Evolutionary conservation across 148 eudicot species (phyloP), one percentile per base, ranked within the genome.

Genomic region (Spergularia bocconei): DNA sequence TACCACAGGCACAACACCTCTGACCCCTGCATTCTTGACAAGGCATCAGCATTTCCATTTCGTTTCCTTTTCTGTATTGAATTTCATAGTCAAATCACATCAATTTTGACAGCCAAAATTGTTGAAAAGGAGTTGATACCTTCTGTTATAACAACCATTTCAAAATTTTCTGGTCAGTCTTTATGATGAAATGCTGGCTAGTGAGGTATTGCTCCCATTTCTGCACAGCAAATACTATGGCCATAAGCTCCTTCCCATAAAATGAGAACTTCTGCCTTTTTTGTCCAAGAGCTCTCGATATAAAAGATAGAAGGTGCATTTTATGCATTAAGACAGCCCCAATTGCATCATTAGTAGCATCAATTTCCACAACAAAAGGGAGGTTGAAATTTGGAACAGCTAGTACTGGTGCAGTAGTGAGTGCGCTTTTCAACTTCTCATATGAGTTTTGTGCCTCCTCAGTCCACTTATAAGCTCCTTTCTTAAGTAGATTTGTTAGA

Each of bases 201-300:
- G 36, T 29, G 2, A 80, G 25, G 19, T 70, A 80, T 0, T 60
- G 69, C 3, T 63, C 20, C 75, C 78, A 79, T 9, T 54, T 69
- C 0, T 60, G 39, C 0, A 79, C 67, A 1, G 21, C 79, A 10
- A 48, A 11, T 1, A 80, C 11, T 0, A 80, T 75, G 4, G 76
- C 82, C 13, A 75, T 11, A 0, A 75, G 9, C 54, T 80, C 82
- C 4, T 29, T 29, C 65, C 75, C 79, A 69, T 75, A 63, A 0
- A 57, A 39, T 0, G 82, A 79, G 2, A 47, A 4, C 0, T 14
- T 13, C 20, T 5, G 12, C 2, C 56, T 23, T 1, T n/a, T 64
- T 2, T 71, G 58, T 11, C 56, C 44, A 2, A 77, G 23, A 1
- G 1, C 58, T 59, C 25, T 75, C 39, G 72, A 75, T 0, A 80